phyloP scores from a whole-genome alignment of 2,329 filamentous ascomycete genomes.

The Xylaria arbuscula region DNA sequence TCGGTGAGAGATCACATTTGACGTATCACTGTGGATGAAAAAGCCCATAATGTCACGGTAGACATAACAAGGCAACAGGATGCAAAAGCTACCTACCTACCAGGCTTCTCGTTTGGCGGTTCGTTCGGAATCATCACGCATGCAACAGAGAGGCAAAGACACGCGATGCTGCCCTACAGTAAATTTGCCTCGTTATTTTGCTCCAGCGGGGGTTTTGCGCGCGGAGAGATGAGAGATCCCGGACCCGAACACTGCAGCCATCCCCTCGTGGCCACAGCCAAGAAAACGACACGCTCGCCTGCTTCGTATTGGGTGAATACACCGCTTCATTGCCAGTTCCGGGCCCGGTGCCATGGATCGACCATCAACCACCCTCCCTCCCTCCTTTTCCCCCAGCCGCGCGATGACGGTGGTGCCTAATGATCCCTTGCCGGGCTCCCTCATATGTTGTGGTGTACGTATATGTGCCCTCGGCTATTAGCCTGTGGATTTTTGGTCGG shows the following conservation, averaged over 20 bases:
- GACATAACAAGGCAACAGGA: slow-evolving; percentile 2
- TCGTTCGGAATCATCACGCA: not conserved
- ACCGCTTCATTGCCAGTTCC: slow-evolving; percentile 29
- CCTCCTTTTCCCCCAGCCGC: not conserved
- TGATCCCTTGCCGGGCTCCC: slow-evolving; percentile 12
- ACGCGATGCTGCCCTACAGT: not conserved
- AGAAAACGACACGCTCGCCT: slow-evolving; percentile 13
- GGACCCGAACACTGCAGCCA: not conserved
- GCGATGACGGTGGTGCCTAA: slow-evolving; percentile 6
- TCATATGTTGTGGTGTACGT: not conserved
- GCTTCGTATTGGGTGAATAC: slow-evolving; percentile 19
- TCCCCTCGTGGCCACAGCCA: slow-evolving; percentile 5
- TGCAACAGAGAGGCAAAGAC: slow-evolving; percentile 1
- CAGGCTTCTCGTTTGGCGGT: not conserved
- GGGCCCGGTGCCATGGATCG: slow-evolving; percentile 29
- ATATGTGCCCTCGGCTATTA: slow-evolving; percentile 2
- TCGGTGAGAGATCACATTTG: slow-evolving; percentile 13
- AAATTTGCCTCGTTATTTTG: not conserved
- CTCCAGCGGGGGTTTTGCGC: not conserved
- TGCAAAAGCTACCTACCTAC: not conserved
- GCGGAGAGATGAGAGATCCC: not conserved
- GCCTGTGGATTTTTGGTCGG: not conserved
- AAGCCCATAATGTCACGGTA: not conserved
- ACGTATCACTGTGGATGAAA: slow-evolving; percentile 1
- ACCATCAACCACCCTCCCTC: not conserved